A percentile compares a stretch with the other conserved stretches of the same genome.
Evolutionary conservation across 768 basidiomycete species (phyloP).

Genomic region (Boletales sp.): DNA sequence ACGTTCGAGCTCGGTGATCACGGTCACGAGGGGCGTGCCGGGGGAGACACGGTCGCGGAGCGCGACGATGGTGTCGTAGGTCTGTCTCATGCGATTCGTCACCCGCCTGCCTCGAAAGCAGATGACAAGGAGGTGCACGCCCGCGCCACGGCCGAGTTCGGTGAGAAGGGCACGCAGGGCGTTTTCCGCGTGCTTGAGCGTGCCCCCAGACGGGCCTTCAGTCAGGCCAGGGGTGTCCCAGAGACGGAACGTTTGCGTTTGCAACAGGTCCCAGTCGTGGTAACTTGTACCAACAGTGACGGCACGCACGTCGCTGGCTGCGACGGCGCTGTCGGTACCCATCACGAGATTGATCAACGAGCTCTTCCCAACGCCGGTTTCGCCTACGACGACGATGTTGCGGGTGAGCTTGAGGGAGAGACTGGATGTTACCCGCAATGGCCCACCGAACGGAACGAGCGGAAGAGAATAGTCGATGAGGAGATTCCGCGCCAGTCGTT

Average conservation of each 20-base stretch:
- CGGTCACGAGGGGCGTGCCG: slow-evolving; percentile 16
- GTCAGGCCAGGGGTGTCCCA: slow-evolving; percentile 25
- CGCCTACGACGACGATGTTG: slow-evolving; percentile 39
- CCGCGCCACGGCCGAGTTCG: slow-evolving; percentile 12
- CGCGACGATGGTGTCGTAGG: slow-evolving; percentile 13
- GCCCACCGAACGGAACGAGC: background rate
- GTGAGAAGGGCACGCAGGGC: slow-evolving; percentile 21
- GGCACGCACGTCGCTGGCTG: slow-evolving; percentile 14
- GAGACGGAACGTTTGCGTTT: slow-evolving; percentile 22
- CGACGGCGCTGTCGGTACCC: slow-evolving; percentile 14
- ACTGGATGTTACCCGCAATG: slow-evolving; percentile 7
- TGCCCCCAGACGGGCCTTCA: slow-evolving; percentile 9
- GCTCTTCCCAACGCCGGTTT: slow-evolving; percentile 30
- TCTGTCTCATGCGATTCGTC: slow-evolving; percentile 18
- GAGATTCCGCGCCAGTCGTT: slow-evolving; percentile 18
- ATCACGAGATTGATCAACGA: slow-evolving; percentile 17
- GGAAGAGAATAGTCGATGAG: slow-evolving; percentile 21
- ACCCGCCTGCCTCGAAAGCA: slow-evolving; percentile 20
- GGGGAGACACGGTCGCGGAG: slow-evolving; percentile 17
- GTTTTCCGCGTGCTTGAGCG: slow-evolving; percentile 11
- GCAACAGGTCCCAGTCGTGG: slow-evolving; percentile 19
- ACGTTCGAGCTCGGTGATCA: slow-evolving; percentile 20
- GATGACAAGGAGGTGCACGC: slow-evolving; percentile 20
- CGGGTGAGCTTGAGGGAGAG: slow-evolving; percentile 15
- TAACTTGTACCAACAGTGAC: slow-evolving; percentile 19